Evolutionary conservation across 257 asterid species (phyloP).

Genomic region (Solanum ahanhuiri): DNA sequence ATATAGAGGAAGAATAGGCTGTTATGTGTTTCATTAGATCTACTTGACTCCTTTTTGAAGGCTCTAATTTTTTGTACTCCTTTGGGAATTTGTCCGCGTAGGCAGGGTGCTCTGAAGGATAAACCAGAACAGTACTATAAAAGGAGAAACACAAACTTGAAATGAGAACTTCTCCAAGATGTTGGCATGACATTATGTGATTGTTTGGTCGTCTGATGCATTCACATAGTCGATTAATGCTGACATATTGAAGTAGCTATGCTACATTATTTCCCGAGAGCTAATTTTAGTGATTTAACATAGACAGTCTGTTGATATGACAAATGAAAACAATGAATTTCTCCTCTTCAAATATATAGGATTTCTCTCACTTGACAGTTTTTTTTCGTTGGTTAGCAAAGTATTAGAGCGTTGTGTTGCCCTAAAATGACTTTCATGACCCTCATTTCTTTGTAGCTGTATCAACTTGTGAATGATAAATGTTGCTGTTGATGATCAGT

Average conservation of each 20-base stretch:
- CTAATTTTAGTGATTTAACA: neutral
- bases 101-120: neutral
- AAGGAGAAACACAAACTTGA: neutral
- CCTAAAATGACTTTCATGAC: neutral
- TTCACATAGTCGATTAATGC: neutral
- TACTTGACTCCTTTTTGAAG: neutral
- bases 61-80: neutral
- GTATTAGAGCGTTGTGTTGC: neutral
- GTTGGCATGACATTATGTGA: neutral
- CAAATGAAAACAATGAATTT: too few species aligned
- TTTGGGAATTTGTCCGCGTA: neutral
- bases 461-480: neutral
- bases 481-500: neutral
- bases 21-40: neutral
- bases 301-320: too few species aligned
- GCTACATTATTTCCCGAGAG: neutral
- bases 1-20: neutral
- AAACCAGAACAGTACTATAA: neutral
- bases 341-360: too few species aligned
- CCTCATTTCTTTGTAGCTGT: neutral
- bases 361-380: too few species aligned
- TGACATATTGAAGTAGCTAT: neutral
- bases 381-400: too few species aligned
- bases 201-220: neutral
- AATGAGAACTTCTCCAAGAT: neutral